These are phyloP conservation scores for Pseudogymnoascus sp. DNA, from an alignment of 2,329 filamentous ascomycete genomes.

Conservation along the genomic window DNA sequence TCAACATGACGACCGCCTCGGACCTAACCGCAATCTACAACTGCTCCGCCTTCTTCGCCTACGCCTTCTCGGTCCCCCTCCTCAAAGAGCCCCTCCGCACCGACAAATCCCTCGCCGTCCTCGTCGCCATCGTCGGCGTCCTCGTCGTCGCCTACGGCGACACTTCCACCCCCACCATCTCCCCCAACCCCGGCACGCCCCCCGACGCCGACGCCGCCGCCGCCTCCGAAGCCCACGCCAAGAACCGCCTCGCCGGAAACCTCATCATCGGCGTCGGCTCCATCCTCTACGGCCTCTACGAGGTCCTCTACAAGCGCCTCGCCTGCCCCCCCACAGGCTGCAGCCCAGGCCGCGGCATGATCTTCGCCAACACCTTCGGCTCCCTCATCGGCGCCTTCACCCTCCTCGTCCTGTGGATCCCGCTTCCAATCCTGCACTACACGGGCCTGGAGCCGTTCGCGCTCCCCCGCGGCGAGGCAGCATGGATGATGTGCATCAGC, in stretches of 20 bases:
- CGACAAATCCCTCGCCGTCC: slow-evolving; percentile 80
- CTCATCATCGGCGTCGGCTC: slow-evolving; percentile 85
- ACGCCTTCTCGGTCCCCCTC: slow-evolving; percentile 88
- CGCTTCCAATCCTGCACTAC: slow-evolving; percentile 73
- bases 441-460: slow-evolving; percentile 75
- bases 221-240: slow-evolving; percentile 37
- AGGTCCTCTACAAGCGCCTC: slow-evolving; percentile 89
- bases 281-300: slow-evolving; percentile 91
- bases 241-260: slow-evolving; percentile 72
- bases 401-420: slow-evolving; percentile 80
- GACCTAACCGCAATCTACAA: slow-evolving; percentile 98
- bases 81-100: slow-evolving; percentile 74
- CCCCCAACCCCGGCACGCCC: slow-evolving; percentile 35
- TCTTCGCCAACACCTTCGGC: slow-evolving; percentile 91
- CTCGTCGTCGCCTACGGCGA: slow-evolving; percentile 95
- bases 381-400: slow-evolving; percentile 83
- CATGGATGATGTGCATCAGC: slow-evolving; percentile 69
- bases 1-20: slow-evolving; percentile 84
- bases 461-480: slow-evolving; percentile 68
- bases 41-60: slow-evolving; percentile 97
- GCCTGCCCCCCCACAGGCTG: slow-evolving; percentile 80
- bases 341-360: slow-evolving; percentile 76
- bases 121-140: slow-evolving; percentile 80
- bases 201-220: slow-evolving; percentile 23
- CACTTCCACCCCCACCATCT: slow-evolving; percentile 30